Evolutionary conservation across 306 rosid genomes (phyloP).

Genomic region (Trichosanthes cucumerina): DNA sequence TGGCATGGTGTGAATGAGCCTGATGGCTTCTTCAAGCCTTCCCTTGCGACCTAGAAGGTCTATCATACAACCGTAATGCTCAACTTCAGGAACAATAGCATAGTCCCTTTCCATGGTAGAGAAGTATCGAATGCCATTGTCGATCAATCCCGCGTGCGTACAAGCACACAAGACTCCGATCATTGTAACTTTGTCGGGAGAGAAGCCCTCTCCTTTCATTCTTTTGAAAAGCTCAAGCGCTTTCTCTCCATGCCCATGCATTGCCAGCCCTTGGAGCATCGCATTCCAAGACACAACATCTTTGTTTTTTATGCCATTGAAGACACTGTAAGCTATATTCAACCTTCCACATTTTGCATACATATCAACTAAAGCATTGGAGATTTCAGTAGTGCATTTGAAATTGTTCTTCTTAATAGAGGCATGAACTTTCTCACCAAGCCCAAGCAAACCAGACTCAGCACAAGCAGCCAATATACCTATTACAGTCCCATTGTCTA

Average conservation of each 20-base stretch:
- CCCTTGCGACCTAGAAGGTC: conserved; percentile 84
- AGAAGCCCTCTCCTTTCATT: conserved; percentile 53
- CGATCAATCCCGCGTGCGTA: conserved; percentile 60
- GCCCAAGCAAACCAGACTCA: conserved; percentile 52
- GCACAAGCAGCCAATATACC: conserved; percentile 68
- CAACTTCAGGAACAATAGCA: conserved; percentile 47
- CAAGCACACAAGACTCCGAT: conserved; percentile 74
- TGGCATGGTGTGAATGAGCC: conserved; percentile 58
- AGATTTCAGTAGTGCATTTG: conserved; percentile 48
- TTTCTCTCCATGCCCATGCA: conserved; percentile 64
- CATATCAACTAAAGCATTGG: conserved; percentile 74
- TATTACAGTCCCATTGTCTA: conserved; percentile 44
- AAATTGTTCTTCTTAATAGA: conserved; percentile 36
- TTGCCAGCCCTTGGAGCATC: conserved; percentile 68
- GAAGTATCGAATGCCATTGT: conserved; percentile 57
- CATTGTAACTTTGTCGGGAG: conserved; percentile 59
- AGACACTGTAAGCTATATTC: conserved; percentile 41
- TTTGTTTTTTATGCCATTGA: conserved; percentile 33
- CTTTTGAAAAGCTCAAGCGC: conserved; percentile 57
- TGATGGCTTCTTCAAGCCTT: conserved; percentile 63
- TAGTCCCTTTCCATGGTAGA: conserved; percentile 52
- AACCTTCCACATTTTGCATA: conserved; percentile 68
- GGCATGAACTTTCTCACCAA: conserved; percentile 59
- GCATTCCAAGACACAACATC: conserved; percentile 78
- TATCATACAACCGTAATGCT: conserved; percentile 81